phyloP scores from a whole-genome alignment of 768 basidiomycete genomes.

The Dioszegia hungarica region DNA sequence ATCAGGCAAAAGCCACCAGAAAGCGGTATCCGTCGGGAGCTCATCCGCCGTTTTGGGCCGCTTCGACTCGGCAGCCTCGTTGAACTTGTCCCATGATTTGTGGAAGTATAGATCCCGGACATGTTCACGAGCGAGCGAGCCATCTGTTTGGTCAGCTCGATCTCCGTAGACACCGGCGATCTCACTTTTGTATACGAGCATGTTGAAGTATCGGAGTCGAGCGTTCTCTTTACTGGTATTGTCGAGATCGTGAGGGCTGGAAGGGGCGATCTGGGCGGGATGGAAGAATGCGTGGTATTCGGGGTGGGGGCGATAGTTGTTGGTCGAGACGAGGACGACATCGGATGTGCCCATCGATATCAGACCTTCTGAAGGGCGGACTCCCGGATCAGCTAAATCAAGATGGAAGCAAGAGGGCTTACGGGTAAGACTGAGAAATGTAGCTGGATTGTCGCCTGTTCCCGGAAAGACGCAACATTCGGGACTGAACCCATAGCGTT shows the following conservation, averaged over 20 bases:
- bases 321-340: conserved; percentile 67
- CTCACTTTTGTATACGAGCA: conserved; percentile 84
- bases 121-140: conserved; percentile 72
- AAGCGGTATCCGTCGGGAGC: conserved; percentile 53
- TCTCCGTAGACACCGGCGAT: background rate
- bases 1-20: conserved; percentile 79
- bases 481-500: conserved; percentile 66
- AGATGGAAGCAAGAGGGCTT: conserved; percentile 22
- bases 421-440: conserved; percentile 57
- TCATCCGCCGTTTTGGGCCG: conserved; percentile 17
- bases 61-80: conserved; percentile 54
- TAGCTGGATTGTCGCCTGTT: conserved; percentile 85
- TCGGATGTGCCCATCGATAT: conserved; percentile 85
- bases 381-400: conserved; percentile 50
- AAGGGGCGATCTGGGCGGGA: conserved; percentile 67
- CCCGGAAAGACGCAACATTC: conserved; percentile 78
- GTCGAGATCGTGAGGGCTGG: conserved; percentile 62
- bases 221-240: conserved; percentile 16
- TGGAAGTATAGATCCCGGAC: conserved; percentile 64
- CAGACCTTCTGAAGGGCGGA: conserved; percentile 68
- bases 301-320: conserved; percentile 52
- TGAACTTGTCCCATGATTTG: conserved; percentile 65
- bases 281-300: conserved; percentile 47
- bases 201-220: conserved; percentile 61
- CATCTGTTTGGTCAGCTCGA: conserved; percentile 42